Base-by-base conservation (phyloP, 352 stramenopile genomes). In the Phytopythium cucurbitacearum region DNA sequence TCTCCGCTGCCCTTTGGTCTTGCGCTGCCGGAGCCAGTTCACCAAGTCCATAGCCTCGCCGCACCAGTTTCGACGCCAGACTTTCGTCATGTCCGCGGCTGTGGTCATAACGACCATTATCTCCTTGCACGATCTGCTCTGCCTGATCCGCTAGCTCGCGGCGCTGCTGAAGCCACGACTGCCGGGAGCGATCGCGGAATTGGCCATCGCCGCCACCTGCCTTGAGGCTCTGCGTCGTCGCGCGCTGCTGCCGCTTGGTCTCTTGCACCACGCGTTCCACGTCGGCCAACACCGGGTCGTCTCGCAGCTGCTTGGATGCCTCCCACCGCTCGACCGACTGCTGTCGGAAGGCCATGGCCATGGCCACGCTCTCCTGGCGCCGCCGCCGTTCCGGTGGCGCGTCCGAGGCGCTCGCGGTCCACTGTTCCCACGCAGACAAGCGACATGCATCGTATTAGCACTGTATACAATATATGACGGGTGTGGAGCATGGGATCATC, bases 131-230 rank as follows among this genome's bases (percentile, higher is more conserved):
- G 46, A 75, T 74, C 10, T 48, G 35, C 7, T 48, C 46, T n/a
- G 65, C 64, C 62, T 81, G 53, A 5, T 58, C 38, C 33, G 65
- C 55, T 37, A 91, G 52, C 40, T 73, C 51, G 4, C 80, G 59
- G 38, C 67, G 71, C 56, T 89, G 77, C 11, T 71, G 71, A 15
- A 63, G 73, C 80, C 80, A 91, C 51, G 77, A 89, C 34, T 80
- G 75, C 38, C 72, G 66, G 33, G 77, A 89, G 3, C 76, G 70
- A 56, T 73, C 60, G 7, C 80, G 71, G 59, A 91, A 91, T 3
- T 16, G 2, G 39, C 15, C n/a, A 56, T 48, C n/a, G 58, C 50
- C 1, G 15, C 39, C 11, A 13, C 28, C 44, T 7, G 28, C 28
- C 44, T 49, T 49, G 44, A 49, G 38, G 44, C 44, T 11, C 44